Evolutionary conservation across 2,329 filamentous ascomycete genomes (phyloP), one percentile per base, ranked within the genome.

Genomic region (Malbranchea zuffiana): DNA sequence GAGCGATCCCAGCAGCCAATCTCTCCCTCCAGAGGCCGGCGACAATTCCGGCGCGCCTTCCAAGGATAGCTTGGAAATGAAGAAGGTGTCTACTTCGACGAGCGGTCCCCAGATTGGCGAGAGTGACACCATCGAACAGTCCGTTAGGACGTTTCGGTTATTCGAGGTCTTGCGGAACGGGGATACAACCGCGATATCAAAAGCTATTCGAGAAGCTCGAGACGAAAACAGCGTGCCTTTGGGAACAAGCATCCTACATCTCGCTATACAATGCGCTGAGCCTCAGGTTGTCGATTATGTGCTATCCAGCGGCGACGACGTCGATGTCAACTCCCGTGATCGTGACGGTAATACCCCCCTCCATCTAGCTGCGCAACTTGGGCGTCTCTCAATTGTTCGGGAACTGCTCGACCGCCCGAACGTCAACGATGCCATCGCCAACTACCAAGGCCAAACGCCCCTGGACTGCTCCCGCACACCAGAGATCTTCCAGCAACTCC

Each of bases 201-300:
- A 80, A 56, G 82, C 82, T 1, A 82, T 95, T 47, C 61, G 51
- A 69, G 69, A 49, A 71, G 73, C 45, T 47, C 72, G 47, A 59
- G 65, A 41, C 56, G 64, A 44, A 50, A 59, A 43, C 52, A 60
- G 42, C 50, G 58, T 47, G 60, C 57, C 46, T 52, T 67, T 39
- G 57, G 87, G 92, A 38, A 95, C 87, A 1, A 90, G 84, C 2
- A 80, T 96, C 27, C 69, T 98, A 24, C 88, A 98, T 58, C 69
- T 98, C 26, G 87, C 90, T 17, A 85, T 96, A 29, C 90, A 98
- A 61, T 96, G 88, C 61, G 88, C 90, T 33, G 90, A 96, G 57
- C 73, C 81, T 32, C 79, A 84, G 13, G 86, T 98, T 18, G 82
- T 98, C 37, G 87, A 98, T 57, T 95, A 88, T 52, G 81, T 96